A percentile compares a stretch with the other conserved stretches of the same genome.
Evolutionary conservation across 2,329 filamentous ascomycete species (phyloP).

Genomic region (Trichoderma guizhouense): DNA sequence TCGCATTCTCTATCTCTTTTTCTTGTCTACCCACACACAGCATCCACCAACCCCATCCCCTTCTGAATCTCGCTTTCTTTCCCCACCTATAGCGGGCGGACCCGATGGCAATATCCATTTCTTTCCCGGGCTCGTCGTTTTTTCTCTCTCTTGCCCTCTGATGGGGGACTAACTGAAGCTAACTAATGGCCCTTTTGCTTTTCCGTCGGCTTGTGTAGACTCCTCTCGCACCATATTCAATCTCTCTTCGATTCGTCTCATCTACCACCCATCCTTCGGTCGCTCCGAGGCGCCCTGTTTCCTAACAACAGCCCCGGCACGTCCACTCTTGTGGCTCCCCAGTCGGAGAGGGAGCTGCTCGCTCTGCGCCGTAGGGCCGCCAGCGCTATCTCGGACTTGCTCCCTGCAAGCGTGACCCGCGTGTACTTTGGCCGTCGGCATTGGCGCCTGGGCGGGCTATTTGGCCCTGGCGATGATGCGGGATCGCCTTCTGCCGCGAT

Average conservation of each 20-base stretch:
- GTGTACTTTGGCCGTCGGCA: slow-evolving; percentile 48
- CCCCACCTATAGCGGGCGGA: slow-evolving; percentile 14
- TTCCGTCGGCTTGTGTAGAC: slow-evolving; percentile 42
- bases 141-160: background rate
- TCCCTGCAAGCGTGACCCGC: slow-evolving; percentile 46
- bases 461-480: slow-evolving; percentile 19
- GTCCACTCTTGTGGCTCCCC: slow-evolving; percentile 58
- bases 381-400: slow-evolving; percentile 50
- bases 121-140: background rate
- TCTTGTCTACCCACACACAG: slow-evolving; percentile 6
- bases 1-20: background rate
- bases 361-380: slow-evolving; percentile 66
- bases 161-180: slow-evolving; percentile 10
- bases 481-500: slow-evolving; percentile 1
- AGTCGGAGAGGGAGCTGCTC: slow-evolving; percentile 55
- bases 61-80: background rate
- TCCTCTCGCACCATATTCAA: slow-evolving; percentile 56
- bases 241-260: slow-evolving; percentile 60
- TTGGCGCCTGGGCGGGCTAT: slow-evolving; percentile 25
- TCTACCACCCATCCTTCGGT: slow-evolving; percentile 65
- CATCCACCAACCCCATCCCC: background rate
- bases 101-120: background rate
- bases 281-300: slow-evolving; percentile 75
- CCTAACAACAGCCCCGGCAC: slow-evolving; percentile 76
- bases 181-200: slow-evolving; percentile 21